Evolutionary conservation across 345 rosid genomes (phyloP).

Genomic region (rapeseed (Brassica napus)): DNA sequence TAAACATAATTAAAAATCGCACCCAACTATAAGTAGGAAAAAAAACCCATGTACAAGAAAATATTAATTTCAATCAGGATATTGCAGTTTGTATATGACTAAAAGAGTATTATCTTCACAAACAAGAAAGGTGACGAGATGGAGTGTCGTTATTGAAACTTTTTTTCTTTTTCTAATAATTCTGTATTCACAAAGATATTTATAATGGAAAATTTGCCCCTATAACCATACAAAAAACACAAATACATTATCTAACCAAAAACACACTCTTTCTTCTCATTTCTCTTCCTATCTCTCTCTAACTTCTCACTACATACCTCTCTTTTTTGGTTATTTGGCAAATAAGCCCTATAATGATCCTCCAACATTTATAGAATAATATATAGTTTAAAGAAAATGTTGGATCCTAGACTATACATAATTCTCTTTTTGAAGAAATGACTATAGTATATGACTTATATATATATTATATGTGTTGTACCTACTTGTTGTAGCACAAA

Average conservation of each 20-base stretch:
- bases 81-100: background rate
- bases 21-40: conserved; percentile 5
- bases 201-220: no score
- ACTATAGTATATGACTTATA: background rate
- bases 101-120: conserved; percentile 32
- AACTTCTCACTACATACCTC: no score
- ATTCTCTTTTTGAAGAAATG: no score
- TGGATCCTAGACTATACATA: conserved; percentile 2
- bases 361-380: background rate
- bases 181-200: no score
- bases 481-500: conserved; percentile 25
- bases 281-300: no score
- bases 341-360: no score
- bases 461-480: conserved; percentile 9
- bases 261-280: no score
- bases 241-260: no score
- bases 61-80: background rate
- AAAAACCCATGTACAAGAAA: background rate
- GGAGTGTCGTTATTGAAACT: conserved; percentile 39
- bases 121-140: conserved; percentile 38
- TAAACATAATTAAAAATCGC: background rate
- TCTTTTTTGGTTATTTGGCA: no score
- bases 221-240: no score
- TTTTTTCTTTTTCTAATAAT: conserved; percentile 5
- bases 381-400: background rate